phyloP scores from a whole-genome alignment of 495 filamentous ascomycete species.

The Aspergillus asperescens region DNA sequence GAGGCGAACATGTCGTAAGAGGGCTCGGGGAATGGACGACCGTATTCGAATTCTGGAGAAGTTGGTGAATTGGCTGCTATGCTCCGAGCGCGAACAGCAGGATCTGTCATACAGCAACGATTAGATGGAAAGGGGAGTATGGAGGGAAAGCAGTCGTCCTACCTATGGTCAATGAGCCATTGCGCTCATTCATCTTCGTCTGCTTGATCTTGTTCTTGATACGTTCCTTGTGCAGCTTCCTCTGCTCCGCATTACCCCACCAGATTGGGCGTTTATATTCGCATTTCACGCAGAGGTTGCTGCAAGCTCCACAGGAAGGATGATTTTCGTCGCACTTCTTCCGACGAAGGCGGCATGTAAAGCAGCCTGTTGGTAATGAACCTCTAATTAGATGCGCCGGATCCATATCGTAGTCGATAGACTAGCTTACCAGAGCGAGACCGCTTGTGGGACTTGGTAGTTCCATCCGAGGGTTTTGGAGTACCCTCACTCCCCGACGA shows the following conservation, averaged over 20 bases:
- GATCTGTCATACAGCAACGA: conserved; percentile 13
- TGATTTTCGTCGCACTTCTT: conserved; percentile 98
- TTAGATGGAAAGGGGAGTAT: conserved; percentile 3
- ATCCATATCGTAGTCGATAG: background rate
- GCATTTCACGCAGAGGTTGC: conserved; percentile 76
- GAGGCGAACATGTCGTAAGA: conserved; percentile 57
- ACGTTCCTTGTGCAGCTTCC: conserved; percentile 80
- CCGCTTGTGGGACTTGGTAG: conserved; percentile 80
- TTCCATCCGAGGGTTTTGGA: conserved; percentile 45
- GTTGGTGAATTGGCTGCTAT: conserved; percentile 52
- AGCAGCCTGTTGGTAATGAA: conserved; percentile 64
- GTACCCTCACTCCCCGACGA: conserved; percentile 19
- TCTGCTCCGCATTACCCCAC: conserved; percentile 89
- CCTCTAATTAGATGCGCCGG: background rate
- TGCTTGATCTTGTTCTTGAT: conserved; percentile 98
- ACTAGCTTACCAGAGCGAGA: conserved; percentile 78
- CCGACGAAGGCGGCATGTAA: conserved; percentile 87
- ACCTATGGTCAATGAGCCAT: conserved; percentile 40
- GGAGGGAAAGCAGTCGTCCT: conserved; percentile 7
- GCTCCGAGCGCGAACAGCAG: conserved; percentile 15
- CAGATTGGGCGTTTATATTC: conserved; percentile 96
- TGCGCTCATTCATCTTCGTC: conserved; percentile 88
- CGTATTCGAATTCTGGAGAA: conserved; percentile 69
- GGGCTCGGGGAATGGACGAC: conserved; percentile 49
- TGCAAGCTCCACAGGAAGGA: conserved; percentile 81